phyloP scores from a whole-genome alignment of 352 stramenopile species.

The Pythium brachiatum region DNA sequence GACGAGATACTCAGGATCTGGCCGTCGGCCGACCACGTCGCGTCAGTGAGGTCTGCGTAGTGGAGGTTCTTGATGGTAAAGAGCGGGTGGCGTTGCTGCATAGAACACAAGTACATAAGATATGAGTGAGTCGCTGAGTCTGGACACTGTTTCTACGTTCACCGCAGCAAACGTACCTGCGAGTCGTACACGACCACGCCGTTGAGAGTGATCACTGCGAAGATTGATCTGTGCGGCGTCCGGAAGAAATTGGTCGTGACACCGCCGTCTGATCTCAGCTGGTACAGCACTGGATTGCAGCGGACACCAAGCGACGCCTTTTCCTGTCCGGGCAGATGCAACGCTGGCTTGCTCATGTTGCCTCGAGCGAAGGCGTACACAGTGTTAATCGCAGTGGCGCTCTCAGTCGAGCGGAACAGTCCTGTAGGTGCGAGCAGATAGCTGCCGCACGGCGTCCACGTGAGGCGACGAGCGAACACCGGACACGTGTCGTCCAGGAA shows the following conservation, averaged over 20 bases:
- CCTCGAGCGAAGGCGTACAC: constrained; percentile 95
- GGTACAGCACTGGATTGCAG: constrained; percentile 92
- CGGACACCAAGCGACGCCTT: constrained; percentile 93
- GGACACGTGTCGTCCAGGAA: constrained; percentile 94
- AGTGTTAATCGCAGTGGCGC: constrained; percentile 56
- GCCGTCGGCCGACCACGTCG: constrained; percentile 90
- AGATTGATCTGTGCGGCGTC: constrained; percentile 83
- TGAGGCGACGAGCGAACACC: constrained; percentile 92
- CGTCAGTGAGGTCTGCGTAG: constrained; percentile 94
- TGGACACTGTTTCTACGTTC: neutral
- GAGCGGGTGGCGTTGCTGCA: constrained; percentile 77
- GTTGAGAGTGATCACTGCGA: constrained; percentile 93
- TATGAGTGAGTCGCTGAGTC: too few relatives aligned
- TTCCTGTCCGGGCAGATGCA: constrained; percentile 91
- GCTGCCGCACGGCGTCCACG: constrained; percentile 92
- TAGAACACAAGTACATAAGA: neutral
- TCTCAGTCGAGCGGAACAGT: constrained; percentile 52
- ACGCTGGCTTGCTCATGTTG: constrained; percentile 87
- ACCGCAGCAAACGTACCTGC: constrained; percentile 39
- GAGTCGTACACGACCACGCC: constrained; percentile 96
- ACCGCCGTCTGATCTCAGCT: constrained; percentile 43
- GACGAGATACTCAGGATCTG: constrained; percentile 92
- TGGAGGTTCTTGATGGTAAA: constrained; percentile 90
- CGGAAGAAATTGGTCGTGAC: constrained; percentile 69
- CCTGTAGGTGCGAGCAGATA: constrained; percentile 90